Evolutionary conservation across 768 basidiomycete genomes (phyloP), one percentile per base, ranked within the genome.

Genomic region (Suillus subalutaceus): DNA sequence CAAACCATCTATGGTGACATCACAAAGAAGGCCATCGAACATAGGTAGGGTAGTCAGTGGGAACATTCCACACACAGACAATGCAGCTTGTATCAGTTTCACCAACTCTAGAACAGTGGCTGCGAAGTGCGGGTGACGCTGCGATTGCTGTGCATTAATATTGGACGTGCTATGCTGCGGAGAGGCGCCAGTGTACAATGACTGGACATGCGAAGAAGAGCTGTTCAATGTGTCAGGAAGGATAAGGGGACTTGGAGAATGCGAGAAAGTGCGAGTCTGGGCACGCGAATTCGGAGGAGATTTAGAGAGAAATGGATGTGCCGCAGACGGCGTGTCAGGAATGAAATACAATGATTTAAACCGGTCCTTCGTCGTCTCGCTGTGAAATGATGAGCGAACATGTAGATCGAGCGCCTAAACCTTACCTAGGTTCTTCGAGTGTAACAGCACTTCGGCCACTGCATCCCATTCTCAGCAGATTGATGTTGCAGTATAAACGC

Each of bases 381-480:
- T 93, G 35, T 63, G 64, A 43, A 63, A 69, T 63, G 40, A 67
- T 68, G 40, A 23, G 63, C 53, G 57, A 65, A 65, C 63, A 63
- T 62, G 60, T 57, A 55, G 37, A 66, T 26, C 57, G 66, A 41
- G 63, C 60, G 64, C 46, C 40, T 20, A 65, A 63, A 8, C 73
- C 79, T 62, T 68, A 87, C 90, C 86, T 88, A 12, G 92, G 89
- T 69, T 91, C 88, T 69, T 93, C 88, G 40, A 95, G 85, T 18
- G 90, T 90, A 59, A 95, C 80, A 0, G 91, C 93, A 70, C 81
- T 85, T 52, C 93, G 85, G n/a, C 91, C 91, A 61, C 88, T 88
- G 72, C 90, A 91, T 3, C 92, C 93, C 86, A 93, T 89, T n/a
- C 93, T 86, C 52, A 93, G 82, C 26, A 95, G 82, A 75, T 91